Percentiles rank a stretch among this genome's conserved stretches.
These are phyloP conservation scores for Arthroderma uncinatum DNA, from an alignment of 2,329 filamentous ascomycete genomes.

Conservation along the genomic window DNA sequence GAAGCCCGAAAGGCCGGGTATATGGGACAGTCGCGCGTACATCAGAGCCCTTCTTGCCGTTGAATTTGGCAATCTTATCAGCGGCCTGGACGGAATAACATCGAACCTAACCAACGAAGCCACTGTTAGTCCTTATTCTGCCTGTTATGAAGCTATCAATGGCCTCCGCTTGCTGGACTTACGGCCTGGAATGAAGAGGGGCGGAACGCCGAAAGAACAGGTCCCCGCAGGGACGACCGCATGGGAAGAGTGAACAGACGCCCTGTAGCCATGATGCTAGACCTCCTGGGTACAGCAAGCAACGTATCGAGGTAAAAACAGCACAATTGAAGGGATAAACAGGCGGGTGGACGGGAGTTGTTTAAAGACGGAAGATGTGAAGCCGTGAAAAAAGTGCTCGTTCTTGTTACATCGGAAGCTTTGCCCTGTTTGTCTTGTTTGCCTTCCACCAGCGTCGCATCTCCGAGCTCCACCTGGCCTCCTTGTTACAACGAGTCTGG, in stretches of 20 bases:
- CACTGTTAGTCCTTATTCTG: constrained; percentile 12
- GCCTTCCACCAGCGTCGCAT: background rate
- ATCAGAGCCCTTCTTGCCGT: constrained; percentile 76
- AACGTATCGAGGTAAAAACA: background rate
- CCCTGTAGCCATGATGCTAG: constrained; percentile 64
- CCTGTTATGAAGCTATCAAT: constrained; percentile 4
- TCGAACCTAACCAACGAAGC: constrained; percentile 43
- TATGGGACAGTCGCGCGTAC: constrained; percentile 43
- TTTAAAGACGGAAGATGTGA: background rate
- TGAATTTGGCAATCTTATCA: constrained; percentile 81
- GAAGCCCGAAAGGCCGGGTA: background rate
- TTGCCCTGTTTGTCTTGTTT: constrained; percentile 12
- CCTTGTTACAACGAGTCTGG: background rate
- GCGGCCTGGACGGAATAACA: constrained; percentile 44
- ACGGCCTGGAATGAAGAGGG: constrained; percentile 48
- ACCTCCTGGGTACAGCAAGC: constrained; percentile 8
- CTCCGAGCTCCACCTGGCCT: background rate
- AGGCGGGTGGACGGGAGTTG: background rate
- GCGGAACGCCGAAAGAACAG: constrained; percentile 39
- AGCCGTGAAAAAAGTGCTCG: background rate
- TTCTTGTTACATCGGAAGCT: constrained; percentile 5
- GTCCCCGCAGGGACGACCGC: constrained; percentile 67
- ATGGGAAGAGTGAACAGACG: constrained; percentile 65
- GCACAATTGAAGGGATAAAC: background rate
- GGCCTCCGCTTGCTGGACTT: constrained; percentile 22